Evolutionary conservation across 1,139 yeast genomes (phyloP).

Genomic region (Wickerhamomyces sp.): DNA sequence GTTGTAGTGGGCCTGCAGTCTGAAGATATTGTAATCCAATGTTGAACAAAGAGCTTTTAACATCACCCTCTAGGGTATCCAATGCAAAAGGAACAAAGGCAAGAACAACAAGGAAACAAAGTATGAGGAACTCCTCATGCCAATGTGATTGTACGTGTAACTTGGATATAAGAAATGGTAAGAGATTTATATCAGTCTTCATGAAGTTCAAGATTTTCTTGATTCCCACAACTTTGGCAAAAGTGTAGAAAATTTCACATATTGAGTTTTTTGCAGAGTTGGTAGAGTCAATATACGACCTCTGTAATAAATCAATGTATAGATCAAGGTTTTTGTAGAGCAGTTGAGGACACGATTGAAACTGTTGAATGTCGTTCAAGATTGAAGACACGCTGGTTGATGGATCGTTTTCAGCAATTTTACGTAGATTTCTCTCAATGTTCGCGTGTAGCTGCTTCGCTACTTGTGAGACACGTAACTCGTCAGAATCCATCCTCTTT

Average conservation of each 20-base stretch:
- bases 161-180: slow-evolving; percentile 34
- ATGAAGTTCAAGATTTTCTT: slow-evolving; percentile 56
- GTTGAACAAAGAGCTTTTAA: slow-evolving; percentile 33
- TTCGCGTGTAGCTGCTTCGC: slow-evolving; percentile 16
- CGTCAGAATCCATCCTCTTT: slow-evolving; percentile 25
- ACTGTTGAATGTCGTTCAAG: slow-evolving; percentile 34
- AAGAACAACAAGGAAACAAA: slow-evolving; percentile 73
- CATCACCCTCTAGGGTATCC: slow-evolving; percentile 31
- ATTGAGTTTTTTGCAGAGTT: slow-evolving; percentile 5
- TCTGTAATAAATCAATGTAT: slow-evolving; percentile 31
- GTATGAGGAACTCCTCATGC: slow-evolving; percentile 52
- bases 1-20: slow-evolving; percentile 42
- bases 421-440: slow-evolving; percentile 6
- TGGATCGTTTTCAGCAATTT: not conserved
- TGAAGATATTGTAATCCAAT: slow-evolving; percentile 32
- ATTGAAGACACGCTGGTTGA: slow-evolving; percentile 4
- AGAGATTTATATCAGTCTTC: slow-evolving; percentile 51
- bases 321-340: slow-evolving; percentile 38
- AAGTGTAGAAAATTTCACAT: slow-evolving; percentile 43
- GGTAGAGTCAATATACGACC: slow-evolving; percentile 24
- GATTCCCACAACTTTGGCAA: slow-evolving; percentile 63
- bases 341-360: slow-evolving; percentile 52
- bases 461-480: slow-evolving; percentile 25
- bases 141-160: slow-evolving; percentile 31
- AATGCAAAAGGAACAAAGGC: slow-evolving; percentile 70